Base-by-base conservation (phyloP, 805 yeast species). In the Pichia californica region DNA sequence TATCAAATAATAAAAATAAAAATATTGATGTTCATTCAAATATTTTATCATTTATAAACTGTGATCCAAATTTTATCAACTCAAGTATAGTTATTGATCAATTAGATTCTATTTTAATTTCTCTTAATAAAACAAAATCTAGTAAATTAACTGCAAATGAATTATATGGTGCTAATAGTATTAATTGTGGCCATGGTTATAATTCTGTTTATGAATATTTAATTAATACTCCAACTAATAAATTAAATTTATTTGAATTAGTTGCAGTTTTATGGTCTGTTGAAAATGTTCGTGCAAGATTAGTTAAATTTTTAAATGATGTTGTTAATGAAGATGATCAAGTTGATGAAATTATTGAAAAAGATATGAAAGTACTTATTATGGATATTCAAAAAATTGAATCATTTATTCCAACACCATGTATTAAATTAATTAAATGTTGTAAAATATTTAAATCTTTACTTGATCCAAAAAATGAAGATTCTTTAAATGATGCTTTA, bases 381-480 rank as follows among this genome's bases (percentile, higher is more conserved):
- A 18, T 7, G 6, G 43, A 37, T 21, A 41, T 41, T 27, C 36
- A 39, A 16, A 26, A 25, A 25, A 40, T 44, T 23, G 51, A 47
- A 31, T 26, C 16, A 5, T 46, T 52, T 31, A 53, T 62, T 29
- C 67, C 66, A 27, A 36, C 44, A 2, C 41, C 41, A 10, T 56
- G 61, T 47, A 53, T 52, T 16, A 56, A 55, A 33, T 47, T 63
- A 31, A 45, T 47, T 15, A 62, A 59, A 44, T 52, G 54, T 40
- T 53, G 47, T 33, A 53, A 53, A n/a, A 51, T 61, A 13, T 58
- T 63, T 45, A 55, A 54, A 40, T 46, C 54, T 42, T 36, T 62
- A 20, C 36, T 61, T 18, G 43, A 54, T 30, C 59, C 63, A n/a
- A 43, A 33, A 11, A 52, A 56, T 43, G 41, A 51, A 3, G 44